Evolutionary conservation across 2,329 filamentous ascomycete species (phyloP), one percentile per base, ranked within the genome.

Genomic region (Epichloe coenophiala): DNA sequence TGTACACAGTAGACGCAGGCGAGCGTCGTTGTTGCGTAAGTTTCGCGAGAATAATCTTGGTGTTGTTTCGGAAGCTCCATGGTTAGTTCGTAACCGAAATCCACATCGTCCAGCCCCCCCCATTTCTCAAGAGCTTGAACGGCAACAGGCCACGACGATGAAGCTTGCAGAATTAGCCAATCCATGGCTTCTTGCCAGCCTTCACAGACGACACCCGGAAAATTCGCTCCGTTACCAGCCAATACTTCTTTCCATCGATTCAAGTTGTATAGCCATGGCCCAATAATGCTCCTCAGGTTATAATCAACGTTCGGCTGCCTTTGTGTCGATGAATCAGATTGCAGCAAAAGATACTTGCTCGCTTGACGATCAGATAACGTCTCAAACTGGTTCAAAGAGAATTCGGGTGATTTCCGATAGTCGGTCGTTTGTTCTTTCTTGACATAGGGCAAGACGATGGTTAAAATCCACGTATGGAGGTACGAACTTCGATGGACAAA

Each of bases 31-130:
- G 82, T 81, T 41, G 80, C 81, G 61, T 88, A 90, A 45, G 77
- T 75, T 39, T 71, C 67, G 57, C 83, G 75, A 4, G 88, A 69
- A 54, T 78, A 74, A 36, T 72, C 68, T 56, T 80, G 76, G 44
- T 79, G 72, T 3, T 77, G 71, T 45, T 86, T 80, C 45, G 76
- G 76, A 46, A 88, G 63, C 67, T 78, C 79, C 45, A 73, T 64
- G 2, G 70, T 70, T 7, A 75, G 73, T 56, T 75, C 78, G 12
- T 76, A 77, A 3, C 81, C 83, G 4, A 88, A 63, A 56, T 89
- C 83, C 45, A 84, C 73, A 59, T 90, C 86, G 6, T 71, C 70
- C 0, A 85, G 84, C 0, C 86, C 86, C 86, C 86, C 58, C 86
- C 86, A 91, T 55, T 85, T 77, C 53, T 81, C 76, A 36, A 89